phyloP scores from a whole-genome alignment of 2,329 filamentous ascomycete species.

The Cladosporium cucumerinum region DNA sequence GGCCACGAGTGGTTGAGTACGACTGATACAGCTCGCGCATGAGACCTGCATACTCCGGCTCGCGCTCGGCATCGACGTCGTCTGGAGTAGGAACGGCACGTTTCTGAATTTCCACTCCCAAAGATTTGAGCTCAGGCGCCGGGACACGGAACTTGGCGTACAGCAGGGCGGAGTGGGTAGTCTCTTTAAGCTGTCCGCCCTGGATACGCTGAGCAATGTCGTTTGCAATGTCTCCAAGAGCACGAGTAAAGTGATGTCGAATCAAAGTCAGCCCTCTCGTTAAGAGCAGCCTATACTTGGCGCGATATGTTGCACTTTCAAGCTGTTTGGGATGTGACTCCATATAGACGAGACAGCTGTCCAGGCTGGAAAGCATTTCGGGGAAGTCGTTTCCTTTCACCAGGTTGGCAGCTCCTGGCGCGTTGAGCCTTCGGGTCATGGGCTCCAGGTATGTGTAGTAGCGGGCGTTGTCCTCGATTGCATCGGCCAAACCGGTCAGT shows the following conservation, averaged over 20 bases:
- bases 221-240: constrained; percentile 59
- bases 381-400: constrained; percentile 82
- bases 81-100: constrained; percentile 53
- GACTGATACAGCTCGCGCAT: constrained; percentile 64
- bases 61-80: constrained; percentile 50
- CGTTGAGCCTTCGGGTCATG: constrained; percentile 84
- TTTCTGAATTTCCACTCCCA: constrained; percentile 67
- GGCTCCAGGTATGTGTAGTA: constrained; percentile 94
- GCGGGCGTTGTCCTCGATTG: constrained; percentile 83
- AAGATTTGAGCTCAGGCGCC: constrained; percentile 61
- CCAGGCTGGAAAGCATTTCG: constrained; percentile 81
- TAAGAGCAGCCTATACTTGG: constrained; percentile 79
- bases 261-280: constrained; percentile 65
- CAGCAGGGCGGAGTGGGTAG: constrained; percentile 66
- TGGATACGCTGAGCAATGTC: constrained; percentile 62
- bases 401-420: constrained; percentile 80
- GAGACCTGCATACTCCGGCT: constrained; percentile 63
- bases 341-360: constrained; percentile 93
- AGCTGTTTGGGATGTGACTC: constrained; percentile 77
- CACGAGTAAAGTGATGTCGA: constrained; percentile 62
- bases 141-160: constrained; percentile 69
- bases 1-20: constrained; percentile 57
- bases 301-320: constrained; percentile 82
- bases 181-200: constrained; percentile 66
- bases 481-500: constrained; percentile 73